Evolutionary conservation across 371 early-diverging fungal species (phyloP), one percentile per base, ranked within the genome.

Genomic region (Umbelopsis sp.): DNA sequence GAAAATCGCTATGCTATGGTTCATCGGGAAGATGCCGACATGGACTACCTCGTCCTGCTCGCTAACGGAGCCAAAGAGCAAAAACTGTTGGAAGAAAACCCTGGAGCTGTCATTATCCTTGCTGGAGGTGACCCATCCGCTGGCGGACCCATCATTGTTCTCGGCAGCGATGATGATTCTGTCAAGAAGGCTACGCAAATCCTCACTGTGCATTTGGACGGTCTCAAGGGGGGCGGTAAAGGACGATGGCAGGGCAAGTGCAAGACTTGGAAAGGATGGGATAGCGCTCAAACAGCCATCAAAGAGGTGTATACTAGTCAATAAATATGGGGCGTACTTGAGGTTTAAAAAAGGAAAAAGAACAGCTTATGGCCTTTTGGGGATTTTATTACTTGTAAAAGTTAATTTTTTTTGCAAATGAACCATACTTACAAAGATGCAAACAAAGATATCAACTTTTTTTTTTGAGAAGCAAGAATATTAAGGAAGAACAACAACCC

Each of bases 221-320:
- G 72, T 1, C 79, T 89, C 41, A 90, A 89, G 66, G 90, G 90
- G 7, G 89, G 89, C 44, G 89, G 88, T 10, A 86, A 85, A 68
- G 89, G 89, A 12, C 74, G 88, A 45, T 90, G 87, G 86, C 89
- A 88, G 69, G 91, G 90, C 62, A 90, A 88, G 65, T 70, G 84
- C 35, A 83, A 80, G 66, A 78, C 79, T 22, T 89, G 90, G 90
- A 72, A 79, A 52, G 82, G 78, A 0, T 74, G 85, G 14, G 87
- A 85, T 6, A 50, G 67, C 7, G 41, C 57, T 57, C 29, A 18
- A 57, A 38, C 29, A 8, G 57, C 57, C 57, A 35, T 57, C 35
- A 29, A 29, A 3, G 57, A 18, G 3, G 0, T 57, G 57, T 57
- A 57, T 57, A 35, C 57, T 35, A 11, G 16, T 35, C 29, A 57